Percentiles rank a stretch among this genome's conserved stretches.
phyloP scores from a whole-genome alignment of 768 basidiomycete species.

The Termitomyces sp. region DNA sequence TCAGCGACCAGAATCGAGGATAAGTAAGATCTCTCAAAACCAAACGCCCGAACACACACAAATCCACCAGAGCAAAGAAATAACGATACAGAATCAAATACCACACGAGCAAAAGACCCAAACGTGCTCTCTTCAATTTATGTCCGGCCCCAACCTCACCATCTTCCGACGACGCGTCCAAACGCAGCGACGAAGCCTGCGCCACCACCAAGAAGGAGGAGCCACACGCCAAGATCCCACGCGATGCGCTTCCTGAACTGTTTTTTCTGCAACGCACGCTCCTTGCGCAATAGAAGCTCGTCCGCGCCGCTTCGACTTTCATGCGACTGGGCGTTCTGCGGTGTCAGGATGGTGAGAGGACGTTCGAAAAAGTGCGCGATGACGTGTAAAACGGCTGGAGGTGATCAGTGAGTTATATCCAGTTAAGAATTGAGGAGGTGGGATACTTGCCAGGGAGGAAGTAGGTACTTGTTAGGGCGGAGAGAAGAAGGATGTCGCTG shows the following conservation, averaged over 20 bases:
- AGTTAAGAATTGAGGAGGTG: no score
- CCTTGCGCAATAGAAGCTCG: slow-evolving; percentile 82
- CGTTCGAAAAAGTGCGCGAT: slow-evolving; percentile 79
- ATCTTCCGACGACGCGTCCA: slow-evolving; percentile 46
- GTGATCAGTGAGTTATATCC: neutral
- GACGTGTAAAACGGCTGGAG: slow-evolving; percentile 68
- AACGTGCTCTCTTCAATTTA: neutral
- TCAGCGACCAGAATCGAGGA: slow-evolving; percentile 1
- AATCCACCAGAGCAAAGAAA: neutral
- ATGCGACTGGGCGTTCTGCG: slow-evolving; percentile 20
- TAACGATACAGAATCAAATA: neutral
- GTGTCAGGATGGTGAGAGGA: slow-evolving; percentile 80
- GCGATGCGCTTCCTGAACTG: slow-evolving; percentile 67
- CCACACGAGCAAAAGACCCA: neutral
- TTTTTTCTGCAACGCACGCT: slow-evolving; percentile 72
- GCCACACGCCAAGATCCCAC: slow-evolving; percentile 84
- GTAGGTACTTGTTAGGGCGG: slow-evolving; percentile 53
- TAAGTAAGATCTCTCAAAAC: neutral
- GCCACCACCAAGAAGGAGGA: slow-evolving; percentile 55
- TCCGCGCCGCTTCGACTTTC: slow-evolving; percentile 29
- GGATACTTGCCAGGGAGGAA: slow-evolving; percentile 48
- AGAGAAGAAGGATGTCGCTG: slow-evolving; percentile 43
- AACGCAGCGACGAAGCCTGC: slow-evolving; percentile 53
- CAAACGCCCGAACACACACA: neutral
- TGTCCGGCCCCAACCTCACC: slow-evolving; percentile 30